These are phyloP conservation scores for Bombardia bombarda DNA, from an alignment of 495 filamentous ascomycete genomes.

Conservation along the genomic window DNA sequence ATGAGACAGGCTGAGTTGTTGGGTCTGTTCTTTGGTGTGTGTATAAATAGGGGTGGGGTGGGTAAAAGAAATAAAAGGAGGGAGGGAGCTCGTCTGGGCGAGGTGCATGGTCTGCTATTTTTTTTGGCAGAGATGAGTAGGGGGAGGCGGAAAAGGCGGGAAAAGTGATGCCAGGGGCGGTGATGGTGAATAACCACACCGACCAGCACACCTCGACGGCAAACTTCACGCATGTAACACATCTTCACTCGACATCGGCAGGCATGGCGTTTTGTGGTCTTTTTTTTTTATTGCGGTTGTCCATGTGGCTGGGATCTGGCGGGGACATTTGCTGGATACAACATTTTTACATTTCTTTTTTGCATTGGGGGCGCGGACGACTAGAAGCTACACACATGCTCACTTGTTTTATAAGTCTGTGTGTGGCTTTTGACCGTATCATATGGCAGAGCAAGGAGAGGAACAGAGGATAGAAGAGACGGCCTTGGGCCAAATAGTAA, in stretches of 20 bases:
- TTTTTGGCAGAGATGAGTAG: too few relatives aligned
- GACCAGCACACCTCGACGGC: not conserved
- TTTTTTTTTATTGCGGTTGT: too few relatives aligned
- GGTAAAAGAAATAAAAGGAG: not conserved
- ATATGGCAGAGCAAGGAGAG: too few relatives aligned
- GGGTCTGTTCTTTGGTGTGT: not conserved
- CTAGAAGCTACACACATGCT: too few relatives aligned
- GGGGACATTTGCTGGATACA: not conserved
- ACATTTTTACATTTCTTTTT: not conserved
- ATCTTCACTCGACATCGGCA: slow-evolving; percentile 3
- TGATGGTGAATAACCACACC: not conserved
- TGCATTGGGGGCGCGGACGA: not conserved
- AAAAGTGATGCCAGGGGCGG: not conserved
- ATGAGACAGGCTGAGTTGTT: slow-evolving; percentile 28
- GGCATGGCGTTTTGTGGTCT: not conserved
- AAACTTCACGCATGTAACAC: not conserved
- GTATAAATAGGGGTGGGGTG: not conserved
- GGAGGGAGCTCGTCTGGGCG: too few relatives aligned
- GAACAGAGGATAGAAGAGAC: too few relatives aligned
- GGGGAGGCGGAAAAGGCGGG: not conserved
- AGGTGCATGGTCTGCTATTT: too few relatives aligned
- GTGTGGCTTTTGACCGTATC: too few relatives aligned
- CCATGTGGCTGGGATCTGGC: not conserved
- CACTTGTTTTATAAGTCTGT: too few relatives aligned
- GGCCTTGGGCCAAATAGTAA: too few relatives aligned